Base-by-base conservation (phyloP, 257 asterid species). In the Nicotiana undulata region DNA sequence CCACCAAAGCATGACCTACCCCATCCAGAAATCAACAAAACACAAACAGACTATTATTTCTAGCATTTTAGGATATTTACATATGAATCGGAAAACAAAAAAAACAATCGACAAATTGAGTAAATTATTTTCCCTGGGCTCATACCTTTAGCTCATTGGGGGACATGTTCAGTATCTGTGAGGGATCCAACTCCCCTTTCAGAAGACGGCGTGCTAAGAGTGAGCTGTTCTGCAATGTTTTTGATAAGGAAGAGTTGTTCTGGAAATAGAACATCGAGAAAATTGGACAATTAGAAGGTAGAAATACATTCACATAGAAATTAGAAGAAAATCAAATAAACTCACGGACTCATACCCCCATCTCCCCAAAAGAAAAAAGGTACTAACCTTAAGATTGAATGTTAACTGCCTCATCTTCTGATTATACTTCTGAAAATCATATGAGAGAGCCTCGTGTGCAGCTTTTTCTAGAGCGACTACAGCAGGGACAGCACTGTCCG, bases 91-190 rank as follows among this genome's bases (percentile, higher is more conserved):
- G 13, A 18, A 67, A 13, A 75, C 63, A 53, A 40, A 22, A 53
- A 86, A 58, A 49, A 55, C 28, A 61, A 77, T 78, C 37, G 17
- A 52, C 53, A 44, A 53, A 67, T 40, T 66, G n/a, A 81, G 59
- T 55, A 51, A 24, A 78, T 17, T 49, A 26, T 74, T 74, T 65
- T 46, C 60, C 58, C 34, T 49, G 76, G 64, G 29, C 72, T 53
- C 61, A 66, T 80, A 95, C 99, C 97, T 93, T 95, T 55, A 95
- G 87, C 83, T 93, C 95, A 65, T 79, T 84, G n/a, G 96, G 93
- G 32, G 92, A 83, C 97, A 95, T 92, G 81, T 80, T 89, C 67
- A 91, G 82, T 83, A 95, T 85, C 82, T 87, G 91, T 32, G 87
- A 90, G 83, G 97, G 92, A 82, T 88, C 91, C 94, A 95, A 84